A percentile compares a stretch with the other conserved stretches of the same genome.
phyloP scores from a whole-genome alignment of 352 stramenopile species.

The Phytophthora pisi region DNA sequence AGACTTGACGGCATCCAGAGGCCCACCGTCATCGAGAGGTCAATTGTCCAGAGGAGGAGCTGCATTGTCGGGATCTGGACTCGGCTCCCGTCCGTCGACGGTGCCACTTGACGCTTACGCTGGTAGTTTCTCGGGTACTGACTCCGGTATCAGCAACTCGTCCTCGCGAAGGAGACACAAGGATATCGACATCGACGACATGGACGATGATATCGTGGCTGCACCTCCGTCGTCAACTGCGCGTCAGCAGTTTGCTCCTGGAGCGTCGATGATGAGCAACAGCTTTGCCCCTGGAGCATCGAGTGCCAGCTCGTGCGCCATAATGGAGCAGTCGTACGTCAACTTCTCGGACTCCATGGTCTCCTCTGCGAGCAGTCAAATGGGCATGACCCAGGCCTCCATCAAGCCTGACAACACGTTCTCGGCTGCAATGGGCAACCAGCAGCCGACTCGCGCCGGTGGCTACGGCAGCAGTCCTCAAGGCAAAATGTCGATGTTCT shows the following conservation, averaged over 20 bases:
- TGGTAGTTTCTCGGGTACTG: slow-evolving; percentile 29
- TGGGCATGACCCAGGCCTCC: slow-evolving; percentile 15
- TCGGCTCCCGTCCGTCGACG: slow-evolving; percentile 29
- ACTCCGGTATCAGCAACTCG: slow-evolving; percentile 21
- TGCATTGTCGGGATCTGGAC: slow-evolving; percentile 25
- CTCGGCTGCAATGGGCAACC: slow-evolving; percentile 27
- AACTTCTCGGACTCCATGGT: slow-evolving; percentile 48
- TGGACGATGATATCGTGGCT: slow-evolving; percentile 33
- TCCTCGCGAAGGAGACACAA: slow-evolving; percentile 42
- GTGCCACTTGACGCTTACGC: slow-evolving; percentile 35
- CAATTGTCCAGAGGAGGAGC: slow-evolving; percentile 21
- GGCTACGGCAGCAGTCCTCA: slow-evolving; percentile 35
- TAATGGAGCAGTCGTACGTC: slow-evolving; percentile 44
- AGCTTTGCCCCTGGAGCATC: slow-evolving; percentile 24
- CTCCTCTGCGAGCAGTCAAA: slow-evolving; percentile 29
- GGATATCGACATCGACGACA: slow-evolving; percentile 41
- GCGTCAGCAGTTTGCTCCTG: slow-evolving; percentile 16
- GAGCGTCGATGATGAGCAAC: slow-evolving; percentile 21
- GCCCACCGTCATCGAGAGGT: slow-evolving; percentile 31
- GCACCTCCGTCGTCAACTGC: slow-evolving; percentile 13
- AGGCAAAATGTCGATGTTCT: slow-evolving; percentile 54
- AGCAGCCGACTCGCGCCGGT: slow-evolving; percentile 19
- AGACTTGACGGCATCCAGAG: slow-evolving; percentile 27
- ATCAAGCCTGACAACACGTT: slow-evolving; percentile 35
- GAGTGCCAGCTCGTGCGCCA: slow-evolving; percentile 22